Percentiles rank a stretch among this genome's conserved stretches.
These are phyloP conservation scores for Umbelopsis isabellina DNA, from an alignment of 192 early-diverging fungal genomes.

Conservation along the genomic window DNA sequence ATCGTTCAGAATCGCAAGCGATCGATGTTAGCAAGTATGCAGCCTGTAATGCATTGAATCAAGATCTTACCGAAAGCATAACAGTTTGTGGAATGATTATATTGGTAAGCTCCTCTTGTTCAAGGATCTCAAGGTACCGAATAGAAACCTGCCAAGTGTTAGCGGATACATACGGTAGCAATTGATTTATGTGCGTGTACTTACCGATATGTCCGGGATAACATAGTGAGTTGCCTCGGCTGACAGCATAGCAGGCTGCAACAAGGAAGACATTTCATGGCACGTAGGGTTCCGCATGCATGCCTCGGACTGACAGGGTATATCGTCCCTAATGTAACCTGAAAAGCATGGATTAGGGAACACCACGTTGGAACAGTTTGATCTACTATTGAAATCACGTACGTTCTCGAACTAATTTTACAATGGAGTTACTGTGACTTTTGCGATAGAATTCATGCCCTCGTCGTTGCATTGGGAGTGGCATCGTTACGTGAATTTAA, in stretches of 20 bases:
- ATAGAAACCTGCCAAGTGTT: conserved; percentile 38
- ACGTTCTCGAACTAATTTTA: conserved; percentile 59
- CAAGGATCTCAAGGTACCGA: conserved; percentile 73
- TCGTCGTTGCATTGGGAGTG: background rate
- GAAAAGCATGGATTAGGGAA: background rate
- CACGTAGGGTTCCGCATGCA: conserved; percentile 45
- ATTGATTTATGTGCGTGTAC: background rate
- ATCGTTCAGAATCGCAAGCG: background rate
- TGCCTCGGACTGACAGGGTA: conserved; percentile 54
- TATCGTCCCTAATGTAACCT: conserved; percentile 63
- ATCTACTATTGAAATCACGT: conserved; percentile 15
- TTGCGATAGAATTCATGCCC: conserved; percentile 48
- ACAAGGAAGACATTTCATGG: conserved; percentile 29
- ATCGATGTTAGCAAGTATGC: background rate
- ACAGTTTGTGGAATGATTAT: conserved; percentile 73
- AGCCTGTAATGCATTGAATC: background rate
- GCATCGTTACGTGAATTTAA: background rate
- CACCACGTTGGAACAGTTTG: too few relatives aligned
- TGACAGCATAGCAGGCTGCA: conserved; percentile 43
- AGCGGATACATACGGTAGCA: background rate
- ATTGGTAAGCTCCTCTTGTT: conserved; percentile 65
- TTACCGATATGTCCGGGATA: conserved; percentile 58
- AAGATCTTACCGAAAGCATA: conserved; percentile 49
- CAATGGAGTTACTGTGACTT: conserved; percentile 51
- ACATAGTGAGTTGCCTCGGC: conserved; percentile 45